Evolutionary conservation across 1,284 basidiomycete species (phyloP).

Genomic region (Malassezia dermatis): DNA sequence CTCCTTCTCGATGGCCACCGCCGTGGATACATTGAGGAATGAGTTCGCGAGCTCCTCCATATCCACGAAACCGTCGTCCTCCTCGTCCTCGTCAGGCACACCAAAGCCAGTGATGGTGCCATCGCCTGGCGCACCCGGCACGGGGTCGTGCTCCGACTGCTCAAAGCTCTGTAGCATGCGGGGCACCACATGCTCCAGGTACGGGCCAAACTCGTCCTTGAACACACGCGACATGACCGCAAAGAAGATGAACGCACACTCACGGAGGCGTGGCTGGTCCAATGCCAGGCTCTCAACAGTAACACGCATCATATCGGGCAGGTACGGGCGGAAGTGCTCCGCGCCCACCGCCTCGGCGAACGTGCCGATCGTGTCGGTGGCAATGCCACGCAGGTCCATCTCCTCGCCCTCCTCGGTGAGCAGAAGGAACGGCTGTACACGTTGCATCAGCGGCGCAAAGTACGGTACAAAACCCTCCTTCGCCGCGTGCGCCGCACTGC

Average conservation of each 20-base stretch:
- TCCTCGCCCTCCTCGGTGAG: conserved; percentile 69
- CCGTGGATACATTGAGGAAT: conserved; percentile 68
- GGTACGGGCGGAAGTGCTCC: conserved; percentile 89
- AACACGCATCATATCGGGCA: conserved; percentile 87
- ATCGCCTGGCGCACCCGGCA: conserved; percentile 43
- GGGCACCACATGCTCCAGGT: conserved; percentile 76
- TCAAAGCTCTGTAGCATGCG: conserved; percentile 73
- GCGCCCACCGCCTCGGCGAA: conserved; percentile 94
- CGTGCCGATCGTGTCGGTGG: conserved; percentile 95
- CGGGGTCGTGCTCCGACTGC: conserved; percentile 56
- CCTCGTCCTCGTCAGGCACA: conserved; percentile 55
- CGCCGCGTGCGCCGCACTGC: conserved; percentile 94
- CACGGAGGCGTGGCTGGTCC: conserved; percentile 72
- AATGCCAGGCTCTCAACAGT: conserved; percentile 83
- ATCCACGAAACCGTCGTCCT: conserved; percentile 54
- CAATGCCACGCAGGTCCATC: conserved; percentile 82
- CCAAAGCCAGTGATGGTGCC: conserved; percentile 53
- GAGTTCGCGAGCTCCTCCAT: conserved; percentile 62
- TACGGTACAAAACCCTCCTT: conserved; percentile 85
- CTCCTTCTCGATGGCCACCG: conserved; percentile 97
- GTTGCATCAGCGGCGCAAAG: conserved; percentile 84
- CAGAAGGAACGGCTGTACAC: conserved; percentile 73
- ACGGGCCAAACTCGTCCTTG: conserved; percentile 81
- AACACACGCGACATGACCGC: conserved; percentile 95
- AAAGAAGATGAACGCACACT: conserved; percentile 97